Conservation (phyloP, 352 stramenopile genomes). For the Phytopythium vexans region DNA sequence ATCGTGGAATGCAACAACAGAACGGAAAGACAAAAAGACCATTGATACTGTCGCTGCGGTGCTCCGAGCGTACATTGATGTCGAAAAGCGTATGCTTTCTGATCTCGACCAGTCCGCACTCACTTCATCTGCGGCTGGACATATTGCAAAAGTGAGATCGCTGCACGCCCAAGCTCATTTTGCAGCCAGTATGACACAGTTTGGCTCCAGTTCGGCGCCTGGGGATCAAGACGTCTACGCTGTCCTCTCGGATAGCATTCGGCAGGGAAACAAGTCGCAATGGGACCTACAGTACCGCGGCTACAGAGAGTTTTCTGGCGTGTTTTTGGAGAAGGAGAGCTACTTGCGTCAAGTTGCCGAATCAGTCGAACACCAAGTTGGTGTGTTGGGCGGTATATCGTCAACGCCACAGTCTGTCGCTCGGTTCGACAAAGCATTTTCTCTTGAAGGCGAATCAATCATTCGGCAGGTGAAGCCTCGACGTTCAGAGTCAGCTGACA, state of each 20-base stretch:
- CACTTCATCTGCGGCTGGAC: too few relatives aligned
- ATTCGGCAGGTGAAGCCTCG: slow-evolving; percentile 25
- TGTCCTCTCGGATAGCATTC: not conserved
- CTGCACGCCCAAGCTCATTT: not conserved
- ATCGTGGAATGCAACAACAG: not conserved
- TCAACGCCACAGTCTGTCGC: not conserved
- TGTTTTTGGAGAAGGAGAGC: slow-evolving; percentile 26
- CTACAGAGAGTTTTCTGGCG: slow-evolving; percentile 11
- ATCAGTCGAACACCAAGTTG: not conserved
- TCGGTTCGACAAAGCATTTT: slow-evolving; percentile 28
- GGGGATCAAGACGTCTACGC: not conserved
- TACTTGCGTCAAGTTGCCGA: slow-evolving; percentile 12
- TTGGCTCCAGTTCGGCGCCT: not conserved
- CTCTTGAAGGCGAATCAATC: slow-evolving; percentile 31
- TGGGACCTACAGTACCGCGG: not conserved
- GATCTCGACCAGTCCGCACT: not conserved
- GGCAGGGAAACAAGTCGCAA: not conserved
- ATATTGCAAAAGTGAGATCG: not conserved
- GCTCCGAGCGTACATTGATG: slow-evolving; percentile 1
- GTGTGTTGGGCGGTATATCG: not conserved
- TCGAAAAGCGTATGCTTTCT: slow-evolving; percentile 1
- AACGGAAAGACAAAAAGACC: not conserved
- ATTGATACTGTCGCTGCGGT: not conserved
- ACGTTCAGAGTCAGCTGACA: not conserved
- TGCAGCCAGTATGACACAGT: not conserved